Evolutionary conservation across 2,329 filamentous ascomycete genomes (phyloP), one percentile per base, ranked within the genome.

Genomic region (Tolypocladium tropicale): DNA sequence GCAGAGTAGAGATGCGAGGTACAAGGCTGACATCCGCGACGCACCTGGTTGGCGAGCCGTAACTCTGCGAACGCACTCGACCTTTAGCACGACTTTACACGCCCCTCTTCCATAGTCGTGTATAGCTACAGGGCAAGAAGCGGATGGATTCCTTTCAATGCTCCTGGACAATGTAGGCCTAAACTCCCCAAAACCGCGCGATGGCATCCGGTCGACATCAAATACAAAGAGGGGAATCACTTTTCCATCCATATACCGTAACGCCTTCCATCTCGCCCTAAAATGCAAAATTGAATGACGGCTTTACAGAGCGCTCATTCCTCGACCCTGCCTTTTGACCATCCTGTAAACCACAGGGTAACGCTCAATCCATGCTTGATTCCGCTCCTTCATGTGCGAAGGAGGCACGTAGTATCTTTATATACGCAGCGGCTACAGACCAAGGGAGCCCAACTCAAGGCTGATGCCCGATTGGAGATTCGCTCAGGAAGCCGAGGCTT

Each of bases 171-270:
- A 48, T 25, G 14, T 48, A 48, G 43, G 23, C 12, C 50, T 28
- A 32, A 49, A 49, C 46, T 12, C 46, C 46, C 28, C 16, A 2
- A 14, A 30, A 30, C 25, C 25, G 25, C 43, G 43, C 43, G 43
- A 48, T 25, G 43, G 43, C 25, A 30, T 48, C 43, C 25, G 30
- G 32, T 18, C 50, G 25, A 30, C 54, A 41, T 21, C 30, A 49
- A 57, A 59, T 28, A 51, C 58, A 55, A 30, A 48, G 16, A 33
- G 63, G 68, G 68, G 62, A 67, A 67, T 68, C 62, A 56, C 60
- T 56, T 58, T 60, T 58, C 39, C 54, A 18, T 56, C 55, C 55
- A 41, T 54, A 54, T 55, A 57, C 59, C 55, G 25, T 59, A 64
- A 65, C 62, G 63, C 62, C 63, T 55, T 53, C 54, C 56, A 49